These are phyloP conservation scores for Clonostachys rhizophaga DNA, from an alignment of 2,329 filamentous ascomycete species.

Conservation along the genomic window DNA sequence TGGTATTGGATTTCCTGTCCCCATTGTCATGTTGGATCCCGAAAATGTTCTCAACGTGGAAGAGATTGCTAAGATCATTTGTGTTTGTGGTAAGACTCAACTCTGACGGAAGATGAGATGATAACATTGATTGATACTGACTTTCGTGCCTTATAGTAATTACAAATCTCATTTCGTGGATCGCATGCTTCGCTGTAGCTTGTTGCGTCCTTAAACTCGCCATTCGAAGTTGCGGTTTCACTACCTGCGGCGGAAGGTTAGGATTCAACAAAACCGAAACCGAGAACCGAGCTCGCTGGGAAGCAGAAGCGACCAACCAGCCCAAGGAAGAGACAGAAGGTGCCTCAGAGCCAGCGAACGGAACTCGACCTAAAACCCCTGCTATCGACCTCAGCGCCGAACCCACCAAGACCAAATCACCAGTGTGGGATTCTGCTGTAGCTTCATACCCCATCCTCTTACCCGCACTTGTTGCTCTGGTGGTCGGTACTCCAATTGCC, in stretches of 20 bases:
- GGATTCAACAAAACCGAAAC: not conserved
- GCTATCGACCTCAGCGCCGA: not conserved
- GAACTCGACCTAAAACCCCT: not conserved
- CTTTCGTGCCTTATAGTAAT: constrained; percentile 15
- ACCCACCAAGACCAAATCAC: not conserved
- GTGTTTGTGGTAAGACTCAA: too few relatives aligned
- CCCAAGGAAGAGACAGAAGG: not conserved
- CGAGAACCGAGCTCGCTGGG: not conserved
- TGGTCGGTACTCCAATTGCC: constrained; percentile 36
- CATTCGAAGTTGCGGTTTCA: not conserved
- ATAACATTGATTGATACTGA: not conserved
- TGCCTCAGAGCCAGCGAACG: not conserved
- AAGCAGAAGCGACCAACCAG: not conserved
- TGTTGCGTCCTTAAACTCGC: not conserved
- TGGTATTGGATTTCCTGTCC: constrained; percentile 44
- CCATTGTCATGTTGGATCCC: constrained; percentile 39
- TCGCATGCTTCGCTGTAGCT: constrained; percentile 4
- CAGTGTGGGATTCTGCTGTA: constrained; percentile 1
- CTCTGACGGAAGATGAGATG: too few relatives aligned
- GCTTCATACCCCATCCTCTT: constrained; percentile 18
- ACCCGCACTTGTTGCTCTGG: constrained; percentile 21
- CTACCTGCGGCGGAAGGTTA: too few relatives aligned
- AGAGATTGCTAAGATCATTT: constrained; percentile 33
- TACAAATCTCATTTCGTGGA: constrained; percentile 28
- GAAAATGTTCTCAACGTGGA: constrained; percentile 18